These are phyloP conservation scores for Coemansia umbellata DNA, from an alignment of 192 early-diverging fungal genomes.

Conservation along the genomic window DNA sequence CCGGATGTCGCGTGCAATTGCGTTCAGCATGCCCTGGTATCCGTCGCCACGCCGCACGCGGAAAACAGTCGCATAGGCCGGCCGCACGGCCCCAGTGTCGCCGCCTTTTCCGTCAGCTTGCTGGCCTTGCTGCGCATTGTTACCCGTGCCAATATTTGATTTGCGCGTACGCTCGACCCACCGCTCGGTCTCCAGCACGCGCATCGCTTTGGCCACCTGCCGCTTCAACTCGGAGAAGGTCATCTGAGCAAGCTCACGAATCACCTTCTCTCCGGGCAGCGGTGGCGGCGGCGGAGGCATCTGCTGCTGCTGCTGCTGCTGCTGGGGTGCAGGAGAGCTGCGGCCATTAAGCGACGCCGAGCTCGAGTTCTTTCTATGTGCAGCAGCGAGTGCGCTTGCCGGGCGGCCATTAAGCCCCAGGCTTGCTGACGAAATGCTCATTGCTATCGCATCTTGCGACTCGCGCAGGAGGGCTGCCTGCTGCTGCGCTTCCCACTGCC, in stretches of 20 bases:
- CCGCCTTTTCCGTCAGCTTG: neutral
- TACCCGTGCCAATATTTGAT: slow-evolving; percentile 52
- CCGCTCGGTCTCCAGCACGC: slow-evolving; percentile 72
- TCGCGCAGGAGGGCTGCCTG: slow-evolving; percentile 38
- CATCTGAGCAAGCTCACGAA: slow-evolving; percentile 56
- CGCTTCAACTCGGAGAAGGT: slow-evolving; percentile 80
- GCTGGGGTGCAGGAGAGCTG: slow-evolving; percentile 31
- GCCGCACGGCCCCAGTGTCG: slow-evolving; percentile 13
- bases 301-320: slow-evolving; percentile 6
- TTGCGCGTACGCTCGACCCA: slow-evolving; percentile 58
- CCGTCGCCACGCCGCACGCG: slow-evolving; percentile 60
- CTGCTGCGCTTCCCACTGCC: slow-evolving; percentile 53
- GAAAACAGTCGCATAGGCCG: slow-evolving; percentile 47
- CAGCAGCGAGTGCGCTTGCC: slow-evolving; percentile 11
- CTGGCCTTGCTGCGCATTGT: neutral
- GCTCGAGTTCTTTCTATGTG: slow-evolving; percentile 13
- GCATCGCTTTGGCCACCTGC: slow-evolving; percentile 74
- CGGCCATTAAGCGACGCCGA: slow-evolving; percentile 35
- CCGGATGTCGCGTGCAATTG: slow-evolving; percentile 89
- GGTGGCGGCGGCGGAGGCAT: slow-evolving; percentile 36
- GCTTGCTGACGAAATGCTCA: slow-evolving; percentile 12
- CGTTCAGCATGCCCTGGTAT: slow-evolving; percentile 92
- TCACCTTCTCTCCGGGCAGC: slow-evolving; percentile 47
- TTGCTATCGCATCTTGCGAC: slow-evolving; percentile 33
- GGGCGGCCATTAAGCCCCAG: slow-evolving; percentile 5